Conservation (phyloP, 805 yeast species). For the Grigorovia transvaalensis region DNA sequence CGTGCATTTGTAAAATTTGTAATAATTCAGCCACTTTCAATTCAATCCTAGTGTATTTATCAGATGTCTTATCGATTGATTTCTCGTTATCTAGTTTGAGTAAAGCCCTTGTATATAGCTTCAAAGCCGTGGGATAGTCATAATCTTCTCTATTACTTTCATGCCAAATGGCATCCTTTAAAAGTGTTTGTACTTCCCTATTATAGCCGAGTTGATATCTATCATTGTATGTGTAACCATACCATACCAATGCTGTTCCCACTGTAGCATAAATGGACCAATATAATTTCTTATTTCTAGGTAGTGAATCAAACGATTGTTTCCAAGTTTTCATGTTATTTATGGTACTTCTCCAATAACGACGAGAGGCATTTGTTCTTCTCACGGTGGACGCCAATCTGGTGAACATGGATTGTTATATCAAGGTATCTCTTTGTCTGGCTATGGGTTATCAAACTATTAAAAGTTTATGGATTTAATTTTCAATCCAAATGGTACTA, state of each 20-base stretch:
- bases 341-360: not conserved
- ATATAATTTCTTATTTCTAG: not conserved
- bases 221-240: not conserved
- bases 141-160: conserved; percentile 58
- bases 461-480: too few relatives aligned
- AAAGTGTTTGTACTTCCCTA: not conserved
- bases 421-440: too few relatives aligned
- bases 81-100: conserved; percentile 29
- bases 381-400: not conserved
- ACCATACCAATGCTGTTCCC: not conserved
- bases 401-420: not conserved
- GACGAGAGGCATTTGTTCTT: not conserved
- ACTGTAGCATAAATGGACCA: not conserved
- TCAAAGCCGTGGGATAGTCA: conserved; percentile 52
- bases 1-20: conserved; percentile 51
- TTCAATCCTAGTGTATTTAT: conserved; percentile 86
- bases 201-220: not conserved
- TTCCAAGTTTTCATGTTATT: not conserved
- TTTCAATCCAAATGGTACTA: too few relatives aligned
- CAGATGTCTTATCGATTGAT: conserved; percentile 39
- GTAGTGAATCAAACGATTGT: not conserved
- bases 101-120: conserved; percentile 58
- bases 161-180: conserved; percentile 74
- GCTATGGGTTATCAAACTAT: too few relatives aligned
- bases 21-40: conserved; percentile 81